These are phyloP conservation scores for Thelonectria rubi DNA, from an alignment of 2,329 filamentous ascomycete species.

Conservation along the genomic window DNA sequence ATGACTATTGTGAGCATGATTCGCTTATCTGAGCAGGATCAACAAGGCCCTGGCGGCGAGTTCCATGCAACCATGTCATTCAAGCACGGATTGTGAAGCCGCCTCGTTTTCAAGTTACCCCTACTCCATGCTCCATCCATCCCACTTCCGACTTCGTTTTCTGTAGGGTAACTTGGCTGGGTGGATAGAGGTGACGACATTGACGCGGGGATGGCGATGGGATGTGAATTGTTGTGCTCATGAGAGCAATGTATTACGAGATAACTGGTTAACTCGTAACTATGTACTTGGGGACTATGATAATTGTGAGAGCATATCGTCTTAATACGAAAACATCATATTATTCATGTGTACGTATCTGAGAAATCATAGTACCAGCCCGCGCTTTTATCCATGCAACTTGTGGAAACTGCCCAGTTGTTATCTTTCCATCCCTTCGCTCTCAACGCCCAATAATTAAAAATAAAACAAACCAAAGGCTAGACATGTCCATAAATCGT, in stretches of 20 bases:
- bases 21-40: slow-evolving; percentile 18
- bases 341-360: too few species aligned
- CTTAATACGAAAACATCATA: neutral
- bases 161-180: slow-evolving; percentile 1
- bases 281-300: neutral
- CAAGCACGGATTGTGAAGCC: neutral
- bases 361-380: too few species aligned
- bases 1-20: neutral
- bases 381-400: too few species aligned
- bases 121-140: neutral
- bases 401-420: too few species aligned
- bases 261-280: neutral
- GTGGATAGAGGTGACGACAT: slow-evolving; percentile 22
- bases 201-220: slow-evolving; percentile 6
- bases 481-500: too few species aligned
- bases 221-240: neutral
- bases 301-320: neutral
- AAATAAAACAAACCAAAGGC: too few species aligned
- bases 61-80: slow-evolving; percentile 7
- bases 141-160: slow-evolving; percentile 17
- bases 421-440: too few species aligned
- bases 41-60: neutral
- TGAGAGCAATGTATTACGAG: neutral
- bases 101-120: neutral
- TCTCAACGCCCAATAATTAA: neutral